phyloP scores from a whole-genome alignment of 1,139 yeast species.

The Blastobotrys arbuscula region DNA sequence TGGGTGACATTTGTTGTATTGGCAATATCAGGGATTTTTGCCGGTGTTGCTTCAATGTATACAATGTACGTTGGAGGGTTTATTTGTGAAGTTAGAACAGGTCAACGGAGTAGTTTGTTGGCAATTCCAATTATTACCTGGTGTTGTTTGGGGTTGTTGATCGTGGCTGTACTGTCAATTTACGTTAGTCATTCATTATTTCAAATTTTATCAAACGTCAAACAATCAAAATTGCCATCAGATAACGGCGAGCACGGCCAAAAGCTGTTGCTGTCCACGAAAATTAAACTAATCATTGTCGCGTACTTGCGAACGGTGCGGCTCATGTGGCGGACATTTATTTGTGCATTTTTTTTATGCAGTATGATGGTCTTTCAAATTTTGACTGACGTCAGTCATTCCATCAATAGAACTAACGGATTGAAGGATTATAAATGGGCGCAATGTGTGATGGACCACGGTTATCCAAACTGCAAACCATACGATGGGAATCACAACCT shows the following conservation, averaged over 20 bases:
- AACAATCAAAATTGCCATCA: slow-evolving; percentile 5
- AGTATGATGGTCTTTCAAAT: slow-evolving; percentile 14
- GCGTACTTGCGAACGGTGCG: slow-evolving; percentile 15
- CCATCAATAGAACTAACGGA: slow-evolving; percentile 5
- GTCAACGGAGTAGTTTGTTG: slow-evolving; percentile 1
- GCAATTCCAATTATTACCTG: slow-evolving; percentile 10
- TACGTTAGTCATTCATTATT: slow-evolving; percentile 14
- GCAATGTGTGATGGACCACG: slow-evolving; percentile 4
- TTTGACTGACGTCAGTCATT: not conserved
- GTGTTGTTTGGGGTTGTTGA: slow-evolving; percentile 13
- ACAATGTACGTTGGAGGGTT: slow-evolving; percentile 10
- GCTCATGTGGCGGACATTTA: slow-evolving; percentile 20
- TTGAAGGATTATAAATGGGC: slow-evolving; percentile 3
- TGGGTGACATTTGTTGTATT: slow-evolving; percentile 11
- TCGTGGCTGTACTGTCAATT: slow-evolving; percentile 9
- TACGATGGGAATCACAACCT: not conserved
- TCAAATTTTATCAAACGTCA: slow-evolving; percentile 8
- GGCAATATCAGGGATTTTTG: slow-evolving; percentile 15
- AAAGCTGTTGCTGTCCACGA: not conserved
- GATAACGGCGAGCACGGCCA: not conserved
- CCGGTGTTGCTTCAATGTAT: slow-evolving; percentile 15
- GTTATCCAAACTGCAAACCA: not conserved
- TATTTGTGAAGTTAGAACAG: slow-evolving; percentile 6
- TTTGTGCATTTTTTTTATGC: slow-evolving; percentile 16
- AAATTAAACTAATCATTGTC: slow-evolving; percentile 2